A percentile compares a stretch with the other conserved stretches of the same genome.
Conservation (phyloP, 345 rosid genomes). For the Eucalyptus shirleyi region DNA sequence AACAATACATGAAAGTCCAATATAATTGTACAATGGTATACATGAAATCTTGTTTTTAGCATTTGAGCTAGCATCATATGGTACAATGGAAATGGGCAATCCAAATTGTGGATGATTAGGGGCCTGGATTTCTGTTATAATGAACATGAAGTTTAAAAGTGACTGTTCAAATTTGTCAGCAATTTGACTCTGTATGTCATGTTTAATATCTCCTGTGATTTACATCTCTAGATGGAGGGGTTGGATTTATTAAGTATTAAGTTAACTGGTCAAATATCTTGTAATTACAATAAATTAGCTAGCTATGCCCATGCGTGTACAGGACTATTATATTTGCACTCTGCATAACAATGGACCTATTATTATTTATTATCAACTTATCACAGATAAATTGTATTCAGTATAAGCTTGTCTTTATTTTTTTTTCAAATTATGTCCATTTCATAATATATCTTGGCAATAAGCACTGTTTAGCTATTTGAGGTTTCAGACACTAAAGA, state of each 20-base stretch:
- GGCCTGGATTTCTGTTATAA: background rate
- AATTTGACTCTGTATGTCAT: background rate
- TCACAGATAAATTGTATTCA: background rate
- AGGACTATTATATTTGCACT: background rate
- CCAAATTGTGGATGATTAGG: background rate
- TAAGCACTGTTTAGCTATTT: background rate
- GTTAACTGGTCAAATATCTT: background rate
- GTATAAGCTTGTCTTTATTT: background rate
- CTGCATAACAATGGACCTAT: background rate
- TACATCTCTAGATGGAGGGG: background rate
- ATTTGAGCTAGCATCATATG: background rate
- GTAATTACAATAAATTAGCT: background rate
- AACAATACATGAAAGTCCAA: background rate
- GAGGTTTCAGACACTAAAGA: background rate
- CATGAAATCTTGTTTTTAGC: background rate
- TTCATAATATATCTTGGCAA: background rate
- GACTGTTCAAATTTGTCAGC: background rate
- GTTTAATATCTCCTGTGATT: background rate
- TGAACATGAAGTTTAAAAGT: background rate
- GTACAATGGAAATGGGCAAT: background rate
- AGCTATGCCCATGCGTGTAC: background rate
- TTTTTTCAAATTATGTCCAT: background rate
- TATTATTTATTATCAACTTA: background rate
- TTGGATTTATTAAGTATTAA: background rate
- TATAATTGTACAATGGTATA: background rate